Evolutionary conservation across 1,284 basidiomycete species (phyloP).

Genomic region (Neonothopanus nambi): DNA sequence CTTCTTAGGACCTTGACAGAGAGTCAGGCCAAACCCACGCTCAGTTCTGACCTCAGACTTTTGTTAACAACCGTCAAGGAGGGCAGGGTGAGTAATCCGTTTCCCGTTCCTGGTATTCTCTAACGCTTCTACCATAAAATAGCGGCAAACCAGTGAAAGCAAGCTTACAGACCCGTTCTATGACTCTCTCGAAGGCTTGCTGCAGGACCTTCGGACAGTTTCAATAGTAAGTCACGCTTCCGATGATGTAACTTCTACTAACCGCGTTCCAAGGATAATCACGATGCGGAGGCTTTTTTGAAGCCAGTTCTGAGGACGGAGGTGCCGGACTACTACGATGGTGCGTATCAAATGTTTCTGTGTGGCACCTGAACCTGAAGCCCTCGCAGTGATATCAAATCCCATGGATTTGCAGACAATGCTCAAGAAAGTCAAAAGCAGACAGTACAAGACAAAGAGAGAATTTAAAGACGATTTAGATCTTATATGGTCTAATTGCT

Average conservation of each 20-base stretch:
- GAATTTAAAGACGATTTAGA: constrained; percentile 94
- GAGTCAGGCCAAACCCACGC: constrained; percentile 55
- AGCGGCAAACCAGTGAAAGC: constrained; percentile 63
- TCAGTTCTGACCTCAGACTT: constrained; percentile 67
- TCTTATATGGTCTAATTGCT: constrained; percentile 96
- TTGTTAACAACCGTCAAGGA: constrained; percentile 76
- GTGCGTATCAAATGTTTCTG: constrained; percentile 41
- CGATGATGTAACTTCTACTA: constrained; percentile 15
- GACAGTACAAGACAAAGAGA: constrained; percentile 90
- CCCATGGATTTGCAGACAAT: constrained; percentile 97
- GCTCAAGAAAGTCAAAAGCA: constrained; percentile 88
- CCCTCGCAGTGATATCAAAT: constrained; percentile 72
- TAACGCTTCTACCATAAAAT: constrained; percentile 19
- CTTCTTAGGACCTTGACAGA: constrained; percentile 75
- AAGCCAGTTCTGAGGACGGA: constrained; percentile 87
- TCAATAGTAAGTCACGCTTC: constrained; percentile 59
- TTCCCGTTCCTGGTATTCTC: constrained; percentile 18
- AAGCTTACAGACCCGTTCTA: constrained; percentile 89
- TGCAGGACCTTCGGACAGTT: constrained; percentile 79
- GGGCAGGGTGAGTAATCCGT: constrained; percentile 56
- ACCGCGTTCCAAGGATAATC: constrained; percentile 65
- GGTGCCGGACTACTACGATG: constrained; percentile 87
- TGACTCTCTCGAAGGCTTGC: constrained; percentile 85
- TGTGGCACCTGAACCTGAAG: no score
- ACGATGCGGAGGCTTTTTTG: constrained; percentile 85